Percentiles rank a stretch among this genome's conserved stretches.
Conservation (phyloP, 805 yeast species). For the Candida sithepensis region DNA sequence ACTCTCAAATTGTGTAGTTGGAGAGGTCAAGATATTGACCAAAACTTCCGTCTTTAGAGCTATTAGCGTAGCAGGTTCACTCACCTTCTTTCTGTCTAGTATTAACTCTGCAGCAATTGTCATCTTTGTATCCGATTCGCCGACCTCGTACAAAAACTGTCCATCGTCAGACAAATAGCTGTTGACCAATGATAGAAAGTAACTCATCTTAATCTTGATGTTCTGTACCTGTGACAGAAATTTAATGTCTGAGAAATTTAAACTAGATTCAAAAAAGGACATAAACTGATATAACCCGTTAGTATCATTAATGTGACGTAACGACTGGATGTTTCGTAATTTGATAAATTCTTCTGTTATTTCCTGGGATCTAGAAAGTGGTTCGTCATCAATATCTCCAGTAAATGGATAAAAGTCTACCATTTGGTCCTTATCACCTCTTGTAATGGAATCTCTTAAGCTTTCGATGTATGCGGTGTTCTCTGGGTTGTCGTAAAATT, state of each 20-base stretch:
- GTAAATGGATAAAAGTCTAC: slow-evolving; percentile 14
- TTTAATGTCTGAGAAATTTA: neutral
- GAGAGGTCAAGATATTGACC: neutral
- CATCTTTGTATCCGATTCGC: neutral
- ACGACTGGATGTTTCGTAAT: neutral
- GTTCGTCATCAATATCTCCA: neutral
- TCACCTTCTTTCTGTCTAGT: neutral
- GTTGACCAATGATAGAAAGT: neutral
- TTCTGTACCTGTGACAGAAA: neutral
- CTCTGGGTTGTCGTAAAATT: slow-evolving; percentile 4
- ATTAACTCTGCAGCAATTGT: neutral
- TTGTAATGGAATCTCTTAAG: slow-evolving; percentile 8
- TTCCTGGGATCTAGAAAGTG: neutral
- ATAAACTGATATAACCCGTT: neutral
- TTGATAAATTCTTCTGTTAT: neutral
- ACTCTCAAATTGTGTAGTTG: neutral
- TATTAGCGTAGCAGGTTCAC: neutral
- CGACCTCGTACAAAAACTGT: neutral
- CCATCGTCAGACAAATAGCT: neutral
- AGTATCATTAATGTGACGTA: neutral
- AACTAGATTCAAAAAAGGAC: neutral
- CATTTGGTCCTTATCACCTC: slow-evolving; percentile 8
- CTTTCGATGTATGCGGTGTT: slow-evolving; percentile 10
- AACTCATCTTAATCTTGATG: neutral
- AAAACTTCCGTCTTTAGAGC: neutral